Base-by-base conservation (phyloP, 2,329 filamentous ascomycete species). In the Chaetomiaceae sp. region DNA sequence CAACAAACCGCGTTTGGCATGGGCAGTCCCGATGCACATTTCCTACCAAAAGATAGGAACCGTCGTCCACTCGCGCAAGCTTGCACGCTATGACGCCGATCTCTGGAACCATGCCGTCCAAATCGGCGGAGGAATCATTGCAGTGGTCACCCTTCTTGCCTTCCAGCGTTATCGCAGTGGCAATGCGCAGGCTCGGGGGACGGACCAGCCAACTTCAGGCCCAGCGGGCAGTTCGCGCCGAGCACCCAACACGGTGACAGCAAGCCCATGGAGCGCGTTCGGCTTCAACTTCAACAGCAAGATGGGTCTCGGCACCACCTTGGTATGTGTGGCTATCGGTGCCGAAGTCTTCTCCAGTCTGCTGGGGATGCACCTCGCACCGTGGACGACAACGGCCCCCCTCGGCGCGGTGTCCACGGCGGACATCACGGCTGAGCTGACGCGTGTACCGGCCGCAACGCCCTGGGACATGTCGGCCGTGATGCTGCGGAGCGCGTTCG, bases 401-500 rank as follows among this genome's bases (percentile, higher is more conserved):
- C 29, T 39, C 15, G 15, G 37, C 15, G 37, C 37, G 22, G 37
- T 39, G 7, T 39, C 37, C 12, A 39, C 37, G n/a, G 24, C 37
- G 4, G 37, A n/a, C 37, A 39, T 39, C 37, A 39, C 37, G 11
- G 37, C n/a, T 17, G 37, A 39, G 37, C 24, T 39, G 15, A 39
- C 37, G 24, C 37, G 37, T 15, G 37, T 39, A 8, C 37, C 37
- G 8, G 37, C 37, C 26, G 37, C 37, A 3, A 39, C 37, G n/a
- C 37, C 37, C 2, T 39, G 37, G 37, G 37, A 39, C 37, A 39
- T 39, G 37, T 19, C 37, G 37, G 11, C 37, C 37, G 15, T 39
- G n/a, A 39, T 39, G 37, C 24, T 30, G 26, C 37, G 37, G 24
- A 39, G 37, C 37, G 24, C 37, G 14, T 39, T 39, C 17, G 37